A percentile compares a stretch with the other conserved stretches of the same genome.
Evolutionary conservation across 768 basidiomycete species (phyloP).

Genomic region (Russula sp.): DNA sequence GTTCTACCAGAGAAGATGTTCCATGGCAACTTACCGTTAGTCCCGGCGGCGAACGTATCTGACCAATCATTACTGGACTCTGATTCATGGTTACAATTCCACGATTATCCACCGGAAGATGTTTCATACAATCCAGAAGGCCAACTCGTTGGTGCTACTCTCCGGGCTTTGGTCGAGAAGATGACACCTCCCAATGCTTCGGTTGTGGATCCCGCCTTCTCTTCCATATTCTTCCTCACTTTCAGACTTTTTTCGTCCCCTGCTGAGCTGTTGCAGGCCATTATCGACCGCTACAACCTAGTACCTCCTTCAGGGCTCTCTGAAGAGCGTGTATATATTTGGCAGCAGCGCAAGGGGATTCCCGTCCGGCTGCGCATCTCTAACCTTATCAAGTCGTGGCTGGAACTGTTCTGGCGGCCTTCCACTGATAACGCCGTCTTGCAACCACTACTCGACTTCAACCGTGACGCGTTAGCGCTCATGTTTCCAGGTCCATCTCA

Average conservation of each 20-base stretch:
- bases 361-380: constrained; percentile 88
- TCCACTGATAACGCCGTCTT: constrained; percentile 63
- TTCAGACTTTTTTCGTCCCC: constrained; percentile 90
- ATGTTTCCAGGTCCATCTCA: constrained; percentile 66
- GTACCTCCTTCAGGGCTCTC: constrained; percentile 51
- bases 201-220: constrained; percentile 80
- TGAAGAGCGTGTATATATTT: constrained; percentile 56
- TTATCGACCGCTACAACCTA: constrained; percentile 81
- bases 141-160: constrained; percentile 81
- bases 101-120: constrained; percentile 78
- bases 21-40: constrained; percentile 44
- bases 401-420: constrained; percentile 85
- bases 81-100: constrained; percentile 48
- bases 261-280: constrained; percentile 59
- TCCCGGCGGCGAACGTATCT: constrained; percentile 34
- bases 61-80: constrained; percentile 32
- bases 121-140: constrained; percentile 89
- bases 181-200: constrained; percentile 88
- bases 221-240: constrained; percentile 88
- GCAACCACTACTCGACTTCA: constrained; percentile 50
- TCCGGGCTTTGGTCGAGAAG: constrained; percentile 88
- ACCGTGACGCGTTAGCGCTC: constrained; percentile 48
- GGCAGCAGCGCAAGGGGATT: constrained; percentile 83
- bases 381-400: constrained; percentile 91
- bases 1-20: constrained; percentile 48